These are phyloP conservation scores for Aspergillus puulaauensis DNA, from an alignment of 2,329 filamentous ascomycete genomes.

Conservation along the genomic window DNA sequence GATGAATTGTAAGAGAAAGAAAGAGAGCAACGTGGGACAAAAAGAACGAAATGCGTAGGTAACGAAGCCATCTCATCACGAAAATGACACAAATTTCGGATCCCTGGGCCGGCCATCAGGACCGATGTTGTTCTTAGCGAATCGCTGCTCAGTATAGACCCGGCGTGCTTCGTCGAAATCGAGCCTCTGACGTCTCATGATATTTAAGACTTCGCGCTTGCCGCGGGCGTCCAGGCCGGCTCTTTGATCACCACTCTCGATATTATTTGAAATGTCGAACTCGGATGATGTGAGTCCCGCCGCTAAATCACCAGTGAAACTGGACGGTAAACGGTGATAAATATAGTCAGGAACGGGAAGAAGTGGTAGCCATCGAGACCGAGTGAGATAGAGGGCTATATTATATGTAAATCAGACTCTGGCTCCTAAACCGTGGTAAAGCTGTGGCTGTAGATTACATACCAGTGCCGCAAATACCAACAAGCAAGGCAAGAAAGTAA, in stretches of 20 bases:
- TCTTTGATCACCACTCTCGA: constrained; percentile 74
- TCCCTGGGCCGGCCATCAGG: constrained; percentile 84
- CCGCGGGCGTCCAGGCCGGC: constrained; percentile 76
- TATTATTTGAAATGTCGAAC: constrained; percentile 80
- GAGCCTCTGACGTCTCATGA: constrained; percentile 84
- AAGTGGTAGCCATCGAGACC: constrained; percentile 70
- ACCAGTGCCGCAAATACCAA: constrained; percentile 71
- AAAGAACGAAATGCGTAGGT: constrained; percentile 5
- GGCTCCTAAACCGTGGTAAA: not conserved
- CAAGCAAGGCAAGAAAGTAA: constrained; percentile 71
- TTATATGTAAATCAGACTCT: constrained; percentile 8
- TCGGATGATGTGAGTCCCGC: constrained; percentile 77
- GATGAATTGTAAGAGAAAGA: not conserved
- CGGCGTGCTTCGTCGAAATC: constrained; percentile 88
- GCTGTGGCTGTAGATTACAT: constrained; percentile 25
- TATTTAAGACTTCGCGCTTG: constrained; percentile 78
- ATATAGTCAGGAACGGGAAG: constrained; percentile 66
- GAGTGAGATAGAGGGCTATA: constrained; percentile 74
- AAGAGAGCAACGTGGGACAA: not conserved
- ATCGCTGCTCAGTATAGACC: constrained; percentile 80
- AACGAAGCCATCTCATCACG: constrained; percentile 43
- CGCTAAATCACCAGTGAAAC: constrained; percentile 83
- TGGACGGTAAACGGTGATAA: constrained; percentile 74
- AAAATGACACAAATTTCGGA: constrained; percentile 95
- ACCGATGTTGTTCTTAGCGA: constrained; percentile 84